A percentile compares a stretch with the other conserved stretches of the same genome.
Evolutionary conservation across 305 asterid species (phyloP).

Genomic region (Fraxinus sp.): DNA sequence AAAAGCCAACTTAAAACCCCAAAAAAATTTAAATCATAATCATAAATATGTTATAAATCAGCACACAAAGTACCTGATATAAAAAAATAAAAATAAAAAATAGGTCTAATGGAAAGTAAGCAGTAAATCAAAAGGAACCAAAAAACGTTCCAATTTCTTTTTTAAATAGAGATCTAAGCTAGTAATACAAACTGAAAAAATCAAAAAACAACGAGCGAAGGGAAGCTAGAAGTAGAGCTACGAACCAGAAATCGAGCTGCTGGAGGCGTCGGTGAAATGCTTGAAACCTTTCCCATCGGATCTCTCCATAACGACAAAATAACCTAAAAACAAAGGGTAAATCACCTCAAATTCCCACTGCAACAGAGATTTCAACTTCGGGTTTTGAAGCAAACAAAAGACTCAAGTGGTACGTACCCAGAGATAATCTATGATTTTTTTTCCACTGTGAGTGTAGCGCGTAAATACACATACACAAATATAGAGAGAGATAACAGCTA

Average conservation of each 20-base stretch:
- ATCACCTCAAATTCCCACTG: neutral
- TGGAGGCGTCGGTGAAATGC: constrained; percentile 43
- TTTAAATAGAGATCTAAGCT: constrained; percentile 15
- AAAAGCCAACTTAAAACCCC: constrained; percentile 19
- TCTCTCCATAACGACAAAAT: constrained; percentile 54
- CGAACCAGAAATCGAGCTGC: constrained; percentile 67
- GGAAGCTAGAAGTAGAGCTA: constrained; percentile 17
- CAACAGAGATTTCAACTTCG: constrained; percentile 21
- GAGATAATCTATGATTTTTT: constrained; percentile 8
- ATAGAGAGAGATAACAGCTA: constrained; percentile 10
- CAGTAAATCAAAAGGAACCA: neutral
- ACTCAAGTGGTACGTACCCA: constrained; percentile 28
- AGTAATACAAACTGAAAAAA: neutral
- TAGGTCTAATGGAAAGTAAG: neutral
- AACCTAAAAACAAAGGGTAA: constrained; percentile 17
- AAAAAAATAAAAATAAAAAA: no score
- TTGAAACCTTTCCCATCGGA: constrained; percentile 46
- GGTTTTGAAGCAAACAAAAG: constrained; percentile 38
- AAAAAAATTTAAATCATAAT: constrained; percentile 3
- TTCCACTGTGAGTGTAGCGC: constrained; percentile 10
- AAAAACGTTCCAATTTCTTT: neutral
- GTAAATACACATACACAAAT: constrained; percentile 5
- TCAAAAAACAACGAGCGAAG: neutral
- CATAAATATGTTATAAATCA: neutral
- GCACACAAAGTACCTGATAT: constrained; percentile 1